phyloP scores from a whole-genome alignment of 1,284 basidiomycete genomes.

The Leccinum glutinopallens region DNA sequence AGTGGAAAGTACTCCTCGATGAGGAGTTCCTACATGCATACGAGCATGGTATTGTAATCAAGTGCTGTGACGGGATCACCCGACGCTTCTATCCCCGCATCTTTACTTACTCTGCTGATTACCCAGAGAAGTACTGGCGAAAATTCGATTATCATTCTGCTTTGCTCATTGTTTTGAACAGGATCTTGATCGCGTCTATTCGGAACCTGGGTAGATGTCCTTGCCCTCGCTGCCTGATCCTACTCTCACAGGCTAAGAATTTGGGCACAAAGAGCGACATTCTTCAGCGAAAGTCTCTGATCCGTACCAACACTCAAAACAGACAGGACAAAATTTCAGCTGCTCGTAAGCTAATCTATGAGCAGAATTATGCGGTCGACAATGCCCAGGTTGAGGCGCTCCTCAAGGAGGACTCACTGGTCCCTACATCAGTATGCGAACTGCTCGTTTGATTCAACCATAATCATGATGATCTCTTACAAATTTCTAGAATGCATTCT shows the following conservation, averaged over 20 bases:
- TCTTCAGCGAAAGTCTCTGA: neutral
- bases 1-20: neutral
- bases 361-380: neutral
- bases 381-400: neutral
- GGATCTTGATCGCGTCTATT: neutral
- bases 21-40: neutral
- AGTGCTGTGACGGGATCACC: neutral
- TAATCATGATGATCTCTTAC: neutral
- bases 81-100: neutral
- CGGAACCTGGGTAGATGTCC: neutral
- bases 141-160: neutral
- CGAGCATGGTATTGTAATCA: neutral
- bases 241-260: neutral
- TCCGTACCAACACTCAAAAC: neutral
- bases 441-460: neutral
- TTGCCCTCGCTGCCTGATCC: neutral
- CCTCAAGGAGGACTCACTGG: neutral
- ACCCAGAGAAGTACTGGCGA: neutral
- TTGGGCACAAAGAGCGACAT: neutral
- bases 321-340: neutral
- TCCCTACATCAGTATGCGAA: neutral
- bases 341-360: neutral
- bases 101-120: neutral
- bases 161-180: neutral
- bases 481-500: neutral